Evolutionary conservation across 352 stramenopile species (phyloP), one percentile per base, ranked within the genome.

Genomic region (Plasmopara muralis): DNA sequence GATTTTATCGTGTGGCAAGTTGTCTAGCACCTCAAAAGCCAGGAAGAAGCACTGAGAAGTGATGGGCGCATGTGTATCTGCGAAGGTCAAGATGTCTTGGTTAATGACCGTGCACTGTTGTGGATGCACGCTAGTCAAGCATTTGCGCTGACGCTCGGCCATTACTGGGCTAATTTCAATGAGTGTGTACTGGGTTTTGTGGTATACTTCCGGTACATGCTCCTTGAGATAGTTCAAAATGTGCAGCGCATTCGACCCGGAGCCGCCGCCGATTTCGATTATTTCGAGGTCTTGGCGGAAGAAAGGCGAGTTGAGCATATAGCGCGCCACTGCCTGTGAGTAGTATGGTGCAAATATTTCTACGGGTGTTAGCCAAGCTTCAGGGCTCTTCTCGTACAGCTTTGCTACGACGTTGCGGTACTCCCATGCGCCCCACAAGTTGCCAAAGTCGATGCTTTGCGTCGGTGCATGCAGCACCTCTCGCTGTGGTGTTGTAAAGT

Each of bases 1-100:
- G 10, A 96, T 78, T 60, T 96, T 96, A 72, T 96, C 87, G 53
- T 96, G 87, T 34, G 86, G 87, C 30, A 96, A 55, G 59, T 96
- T 96, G 67, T 96, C 87, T 7, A 96, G 72, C 47, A 96, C 84
- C 48, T 96, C 87, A 51, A 96, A 83, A 1, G 81, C 85, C 15
- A 95, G 29, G 39, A 95, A 87, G 48, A 89, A 89, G 58, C 82
- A 93, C 53, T 67, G 60, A 10, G 72, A 62, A 40, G 64, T 76
- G 12, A 85, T 59, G 4, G 62, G 52, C 15, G 65, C 53, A 57
- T 88, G 72, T n/a, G 57, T 60, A 33, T 89, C 77, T 13, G 72
- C 66, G 54, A 84, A 88, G 9, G 71, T 89, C 14, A 93, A 56
- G 31, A 91, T 89, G 55, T 93, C 83, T 34, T 79, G 76, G 60